Evolutionary conservation across 2,329 filamentous ascomycete species (phyloP).

Genomic region (Aschersonia sp.): DNA sequence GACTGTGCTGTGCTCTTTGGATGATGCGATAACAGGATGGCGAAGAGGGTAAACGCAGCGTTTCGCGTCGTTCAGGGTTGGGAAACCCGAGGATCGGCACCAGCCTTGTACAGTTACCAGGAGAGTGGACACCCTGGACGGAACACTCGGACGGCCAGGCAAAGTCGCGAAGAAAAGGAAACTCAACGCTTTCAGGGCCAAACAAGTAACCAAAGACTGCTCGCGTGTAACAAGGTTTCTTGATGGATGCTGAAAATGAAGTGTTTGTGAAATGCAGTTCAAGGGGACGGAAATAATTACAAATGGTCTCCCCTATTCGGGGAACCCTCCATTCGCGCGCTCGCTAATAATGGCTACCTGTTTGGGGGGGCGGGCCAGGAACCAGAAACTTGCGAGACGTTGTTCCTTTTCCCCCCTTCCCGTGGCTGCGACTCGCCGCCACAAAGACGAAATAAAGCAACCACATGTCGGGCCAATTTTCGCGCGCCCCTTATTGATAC

Average conservation of each 20-base stretch:
- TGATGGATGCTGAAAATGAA: too few relatives aligned
- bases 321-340: background rate
- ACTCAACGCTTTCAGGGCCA: too few relatives aligned
- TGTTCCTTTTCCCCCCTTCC: background rate
- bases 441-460: background rate
- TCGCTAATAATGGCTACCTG: background rate
- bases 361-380: background rate
- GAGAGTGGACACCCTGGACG: conserved; percentile 2
- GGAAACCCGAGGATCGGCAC: conserved; percentile 1
- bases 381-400: background rate
- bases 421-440: background rate
- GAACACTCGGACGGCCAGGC: background rate
- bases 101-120: background rate
- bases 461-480: background rate
- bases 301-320: conserved; percentile 7
- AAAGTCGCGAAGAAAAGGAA: background rate
- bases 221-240: too few relatives aligned
- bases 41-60: background rate
- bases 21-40: background rate
- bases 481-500: background rate
- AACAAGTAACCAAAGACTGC: too few relatives aligned
- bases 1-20: conserved; percentile 6
- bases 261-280: background rate
- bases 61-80: background rate
- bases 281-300: background rate